A percentile compares a stretch with the other conserved stretches of the same genome.
phyloP scores from a whole-genome alignment of 176 grass and related monocot genomes.

The sorghum (Sorghum bicolor) region Sorghum_bicolor_NCBIv3 NC_012872.2:11207501-11208000 shows the following conservation, averaged over 20 bases:
- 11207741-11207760: slow-evolving; percentile 98
- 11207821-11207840: slow-evolving; percentile 83
- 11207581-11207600: not conserved
- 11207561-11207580: not conserved
- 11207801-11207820: slow-evolving; percentile 80
- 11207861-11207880: slow-evolving; percentile 99
- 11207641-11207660: not conserved
- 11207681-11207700: not conserved
- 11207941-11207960: not conserved
- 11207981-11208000: too few relatives aligned
- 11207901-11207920: not conserved
- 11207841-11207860: slow-evolving; percentile 94
- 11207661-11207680: not conserved
- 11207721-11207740: slow-evolving; percentile 90
- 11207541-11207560: not conserved
- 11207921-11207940: slow-evolving; percentile 2
- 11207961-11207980: too few relatives aligned
- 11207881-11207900: not conserved
- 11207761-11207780: slow-evolving; percentile 92
- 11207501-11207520: slow-evolving; percentile 55
- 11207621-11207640: not conserved
- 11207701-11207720: slow-evolving; percentile 20
- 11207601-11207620: slow-evolving; percentile 19
- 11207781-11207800: slow-evolving; percentile 88
- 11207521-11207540: not conserved